These are phyloP conservation scores for Hypoxylon rubiginosum DNA, from an alignment of 2,329 filamentous ascomycete genomes.

Conservation along the genomic window DNA sequence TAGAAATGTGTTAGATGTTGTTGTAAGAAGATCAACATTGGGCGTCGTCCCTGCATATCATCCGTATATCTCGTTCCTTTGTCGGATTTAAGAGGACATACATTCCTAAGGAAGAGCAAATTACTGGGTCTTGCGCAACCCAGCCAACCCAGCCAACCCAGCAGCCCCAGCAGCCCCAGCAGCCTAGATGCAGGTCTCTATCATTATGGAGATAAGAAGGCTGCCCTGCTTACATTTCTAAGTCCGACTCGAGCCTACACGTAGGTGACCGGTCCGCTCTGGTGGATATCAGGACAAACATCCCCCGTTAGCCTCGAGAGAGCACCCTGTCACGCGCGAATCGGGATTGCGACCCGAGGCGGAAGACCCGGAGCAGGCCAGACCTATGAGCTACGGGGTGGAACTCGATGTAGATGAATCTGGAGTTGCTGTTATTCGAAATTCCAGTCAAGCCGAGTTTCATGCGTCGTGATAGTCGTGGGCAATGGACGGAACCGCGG, in stretches of 20 bases:
- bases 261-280: not conserved
- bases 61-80: constrained; percentile 12
- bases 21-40: constrained; percentile 9
- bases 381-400: not conserved
- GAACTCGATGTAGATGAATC: not conserved
- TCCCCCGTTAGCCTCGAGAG: not conserved
- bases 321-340: not conserved
- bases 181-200: constrained; percentile 3
- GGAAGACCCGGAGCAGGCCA: constrained; percentile 13
- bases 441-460: not conserved
- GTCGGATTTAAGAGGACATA: constrained; percentile 15
- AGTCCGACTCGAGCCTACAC: constrained; percentile 8
- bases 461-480: not conserved
- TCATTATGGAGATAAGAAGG: constrained; percentile 22
- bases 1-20: not conserved
- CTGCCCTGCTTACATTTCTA: constrained; percentile 1
- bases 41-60: constrained; percentile 20
- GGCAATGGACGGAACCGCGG: not conserved
- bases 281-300: constrained; percentile 4
- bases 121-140: not conserved
- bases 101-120: constrained; percentile 12
- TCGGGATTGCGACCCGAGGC: not conserved
- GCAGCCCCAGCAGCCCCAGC: not conserved
- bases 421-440: not conserved
- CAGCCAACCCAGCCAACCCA: not conserved